Conservation (phyloP, 1,139 yeast genomes). For the Pichia sp. region DNA sequence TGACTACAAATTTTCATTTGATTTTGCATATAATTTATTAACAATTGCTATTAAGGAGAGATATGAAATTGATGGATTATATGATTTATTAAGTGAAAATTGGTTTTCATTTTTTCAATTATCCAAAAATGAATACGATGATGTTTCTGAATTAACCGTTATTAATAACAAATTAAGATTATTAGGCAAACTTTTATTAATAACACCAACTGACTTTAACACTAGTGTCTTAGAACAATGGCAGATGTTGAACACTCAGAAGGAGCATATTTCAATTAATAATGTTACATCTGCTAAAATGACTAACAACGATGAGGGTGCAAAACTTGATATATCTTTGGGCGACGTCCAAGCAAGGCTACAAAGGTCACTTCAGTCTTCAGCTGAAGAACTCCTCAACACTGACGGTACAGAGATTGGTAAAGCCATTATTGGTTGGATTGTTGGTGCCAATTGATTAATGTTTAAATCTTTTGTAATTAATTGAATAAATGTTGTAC, state of each 20-base stretch:
- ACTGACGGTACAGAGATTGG: conserved; percentile 25
- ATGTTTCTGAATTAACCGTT: conserved; percentile 11
- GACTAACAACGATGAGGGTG: not conserved
- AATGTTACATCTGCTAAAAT: not conserved
- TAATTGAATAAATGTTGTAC: too few relatives aligned
- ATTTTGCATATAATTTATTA: conserved; percentile 31
- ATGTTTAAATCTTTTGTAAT: too few relatives aligned
- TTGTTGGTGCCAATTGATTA: conserved; percentile 27
- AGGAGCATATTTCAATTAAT: conserved; percentile 11
- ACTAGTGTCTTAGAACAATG: conserved; percentile 37
- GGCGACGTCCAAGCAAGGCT: conserved; percentile 23
- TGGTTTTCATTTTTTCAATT: conserved; percentile 64
- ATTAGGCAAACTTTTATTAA: conserved; percentile 39
- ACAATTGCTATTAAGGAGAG: conserved; percentile 14
- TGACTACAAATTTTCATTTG: conserved; percentile 50
- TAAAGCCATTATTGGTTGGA: conserved; percentile 30
- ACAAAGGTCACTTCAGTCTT: conserved; percentile 24
- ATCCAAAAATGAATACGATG: conserved; percentile 33
- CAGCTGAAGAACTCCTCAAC: conserved; percentile 22
- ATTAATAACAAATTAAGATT: conserved; percentile 43
- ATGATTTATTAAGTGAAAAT: conserved; percentile 31
- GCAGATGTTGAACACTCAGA: conserved; percentile 31
- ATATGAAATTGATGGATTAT: conserved; percentile 11
- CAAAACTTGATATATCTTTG: conserved; percentile 1
- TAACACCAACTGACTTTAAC: conserved; percentile 37